Evolutionary conservation across 768 basidiomycete genomes (phyloP).

Genomic region (Erythrobasidium yunnanense): DNA sequence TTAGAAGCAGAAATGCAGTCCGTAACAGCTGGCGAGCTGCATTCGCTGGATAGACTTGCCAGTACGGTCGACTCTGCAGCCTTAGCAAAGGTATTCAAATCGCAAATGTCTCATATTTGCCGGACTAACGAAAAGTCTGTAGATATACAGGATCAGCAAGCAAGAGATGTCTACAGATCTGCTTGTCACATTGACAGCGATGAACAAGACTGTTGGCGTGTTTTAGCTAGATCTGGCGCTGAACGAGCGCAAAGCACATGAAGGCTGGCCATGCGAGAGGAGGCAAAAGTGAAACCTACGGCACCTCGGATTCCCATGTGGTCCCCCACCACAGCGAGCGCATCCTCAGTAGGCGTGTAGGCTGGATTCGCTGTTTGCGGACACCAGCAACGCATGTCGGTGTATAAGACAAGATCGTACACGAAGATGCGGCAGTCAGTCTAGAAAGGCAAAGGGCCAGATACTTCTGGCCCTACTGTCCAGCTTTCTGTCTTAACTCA

Average conservation of each 20-base stretch:
- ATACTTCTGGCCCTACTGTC: neutral
- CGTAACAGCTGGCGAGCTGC: neutral
- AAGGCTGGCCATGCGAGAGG: too few species aligned
- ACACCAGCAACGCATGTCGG: too few species aligned
- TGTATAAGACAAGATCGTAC: too few species aligned
- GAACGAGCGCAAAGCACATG: too few species aligned
- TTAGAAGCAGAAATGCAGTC: neutral
- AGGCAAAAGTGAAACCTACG: too few species aligned
- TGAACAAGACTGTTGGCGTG: conserved; percentile 24
- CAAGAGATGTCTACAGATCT: neutral
- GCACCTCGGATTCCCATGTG: too few species aligned
- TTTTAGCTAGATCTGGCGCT: neutral
- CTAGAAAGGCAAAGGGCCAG: too few species aligned
- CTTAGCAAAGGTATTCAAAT: conserved; percentile 1
- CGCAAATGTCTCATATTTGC: neutral
- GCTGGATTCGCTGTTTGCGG: too few species aligned
- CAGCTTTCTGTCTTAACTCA: conserved; percentile 14
- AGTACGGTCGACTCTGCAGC: neutral
- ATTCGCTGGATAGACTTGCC: neutral
- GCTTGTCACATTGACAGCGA: neutral
- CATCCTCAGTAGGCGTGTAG: too few species aligned
- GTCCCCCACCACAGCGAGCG: too few species aligned
- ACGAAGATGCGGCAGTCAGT: too few species aligned
- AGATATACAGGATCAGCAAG: conserved; percentile 14
- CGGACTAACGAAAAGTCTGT: too few species aligned